Evolutionary conservation across 108 stramenopile genomes (phyloP).

Genomic region (Cyclotella atomus): DNA sequence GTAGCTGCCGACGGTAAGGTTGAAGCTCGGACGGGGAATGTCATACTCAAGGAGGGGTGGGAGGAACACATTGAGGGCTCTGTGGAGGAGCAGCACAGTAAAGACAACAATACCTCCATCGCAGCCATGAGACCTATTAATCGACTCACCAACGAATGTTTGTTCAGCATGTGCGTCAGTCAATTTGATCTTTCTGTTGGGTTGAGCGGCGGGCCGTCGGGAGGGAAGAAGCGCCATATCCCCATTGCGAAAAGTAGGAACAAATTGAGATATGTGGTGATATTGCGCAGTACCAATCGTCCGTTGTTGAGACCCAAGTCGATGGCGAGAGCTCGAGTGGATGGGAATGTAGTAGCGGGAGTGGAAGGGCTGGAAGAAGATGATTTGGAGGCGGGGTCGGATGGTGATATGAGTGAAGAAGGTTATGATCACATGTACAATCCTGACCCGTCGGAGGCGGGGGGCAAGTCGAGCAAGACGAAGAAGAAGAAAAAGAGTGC

Average conservation of each 20-base stretch:
- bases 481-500: background rate
- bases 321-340: constrained; percentile 14
- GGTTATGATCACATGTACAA: constrained; percentile 55
- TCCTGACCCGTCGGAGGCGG: constrained; percentile 39
- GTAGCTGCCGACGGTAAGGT: constrained; percentile 44
- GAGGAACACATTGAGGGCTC: constrained; percentile 11
- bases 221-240: constrained; percentile 47
- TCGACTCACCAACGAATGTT: constrained; percentile 46
- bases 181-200: constrained; percentile 46
- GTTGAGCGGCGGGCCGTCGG: constrained; percentile 38
- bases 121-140: constrained; percentile 21
- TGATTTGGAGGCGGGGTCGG: constrained; percentile 29
- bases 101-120: background rate
- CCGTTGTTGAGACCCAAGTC: constrained; percentile 59
- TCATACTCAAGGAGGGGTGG: constrained; percentile 33
- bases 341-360: constrained; percentile 12
- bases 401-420: constrained; percentile 45
- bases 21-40: constrained; percentile 44
- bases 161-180: constrained; percentile 45
- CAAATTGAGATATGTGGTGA: constrained; percentile 72
- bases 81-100: background rate
- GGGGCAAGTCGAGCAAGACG: constrained; percentile 1
- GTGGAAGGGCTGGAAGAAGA: constrained; percentile 35
- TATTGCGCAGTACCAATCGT: constrained; percentile 75
- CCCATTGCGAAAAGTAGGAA: constrained; percentile 64